Evolutionary conservation across 2,329 filamentous ascomycete species (phyloP), one percentile per base, ranked within the genome.

Genomic region (Annulohypoxylon truncatum): DNA sequence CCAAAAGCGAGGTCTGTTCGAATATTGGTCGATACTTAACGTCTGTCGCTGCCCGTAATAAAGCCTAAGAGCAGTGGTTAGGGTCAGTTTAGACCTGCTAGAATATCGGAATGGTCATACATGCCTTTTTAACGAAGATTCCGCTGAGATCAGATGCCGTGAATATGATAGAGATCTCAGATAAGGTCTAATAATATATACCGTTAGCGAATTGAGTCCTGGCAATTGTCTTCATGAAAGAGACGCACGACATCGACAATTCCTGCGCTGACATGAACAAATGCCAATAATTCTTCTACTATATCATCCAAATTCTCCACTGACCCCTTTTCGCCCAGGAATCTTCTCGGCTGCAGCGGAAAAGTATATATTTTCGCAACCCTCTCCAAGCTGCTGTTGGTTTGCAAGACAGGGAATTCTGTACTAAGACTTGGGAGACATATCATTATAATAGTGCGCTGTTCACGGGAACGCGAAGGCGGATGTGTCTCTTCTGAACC

Each of bases 251-350:
- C 5, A n/a, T 26, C n/a, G 4, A 40, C 31, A n/a, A 52, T 22
- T 1, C 13, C 15, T 15, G 51, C 15, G 33, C 13, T 9, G 2
- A 22, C 4, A 5, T 56, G 26, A 12, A 47, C 15, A n/a, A 56
- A 47, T 13, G 46, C 51, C 10, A 65, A 28, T 22, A 65, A 13
- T 20, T 60, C 61, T 24, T 26, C 13, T 20, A 46, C 51, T 24
- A 65, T 56, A 8, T 47, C 35, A 10, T 60, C 51, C 51, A 60
- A 38, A 26, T 10, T 51, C 8, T 60, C 50, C 46, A 65, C 44
- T 1, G 51, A 56, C 2, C 61, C 61, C 26, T 54, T 56, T 26
- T 65, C 61, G 15, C 61, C 51, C 13, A 65, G 31, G 6, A 65
- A 18, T 22, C 28, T 60, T 13, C 24, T 35, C 8, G 61, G 20